Evolutionary conservation across 2,329 filamentous ascomycete species (phyloP).

Genomic region (Alternaria solani): DNA sequence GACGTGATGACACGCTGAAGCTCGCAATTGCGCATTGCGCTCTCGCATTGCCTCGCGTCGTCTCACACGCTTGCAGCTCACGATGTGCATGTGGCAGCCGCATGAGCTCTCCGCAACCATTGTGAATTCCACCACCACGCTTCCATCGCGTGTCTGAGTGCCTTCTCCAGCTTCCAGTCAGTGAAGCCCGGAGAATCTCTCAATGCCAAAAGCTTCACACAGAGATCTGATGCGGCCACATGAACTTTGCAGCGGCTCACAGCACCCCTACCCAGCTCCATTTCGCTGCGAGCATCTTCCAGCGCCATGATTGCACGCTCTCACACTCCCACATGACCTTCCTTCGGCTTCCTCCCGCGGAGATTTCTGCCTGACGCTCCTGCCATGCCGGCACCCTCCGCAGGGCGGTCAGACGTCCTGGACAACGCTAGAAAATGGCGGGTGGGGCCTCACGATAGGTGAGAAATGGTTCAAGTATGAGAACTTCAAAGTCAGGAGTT

Average conservation of each 20-base stretch:
- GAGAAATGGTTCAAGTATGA: constrained; percentile 16
- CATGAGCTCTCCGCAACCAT: not conserved
- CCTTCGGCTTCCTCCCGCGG: not conserved
- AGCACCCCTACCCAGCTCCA: not conserved
- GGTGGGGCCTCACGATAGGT: constrained; percentile 17
- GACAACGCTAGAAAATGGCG: constrained; percentile 14
- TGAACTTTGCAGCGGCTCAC: not conserved
- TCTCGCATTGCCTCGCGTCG: not conserved
- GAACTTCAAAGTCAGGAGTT: constrained; percentile 23
- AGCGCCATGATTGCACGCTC: not conserved
- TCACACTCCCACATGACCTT: not conserved
- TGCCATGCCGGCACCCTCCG: not conserved
- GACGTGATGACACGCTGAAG: not conserved
- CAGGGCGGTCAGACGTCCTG: constrained; percentile 18
- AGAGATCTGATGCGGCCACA: not conserved
- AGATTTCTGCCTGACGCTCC: not conserved
- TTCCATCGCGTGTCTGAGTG: not conserved
- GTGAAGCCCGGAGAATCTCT: not conserved
- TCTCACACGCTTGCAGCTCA: not conserved
- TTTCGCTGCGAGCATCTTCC: not conserved
- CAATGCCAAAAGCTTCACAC: not conserved
- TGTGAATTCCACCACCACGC: not conserved
- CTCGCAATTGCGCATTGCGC: not conserved
- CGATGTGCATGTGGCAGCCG: constrained; percentile 1
- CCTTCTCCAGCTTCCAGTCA: not conserved